A percentile compares a stretch with the other conserved stretches of the same genome.
These are phyloP conservation scores for Myxozyma lipomycoides DNA, from an alignment of 805 yeast genomes.

Conservation along the genomic window DNA sequence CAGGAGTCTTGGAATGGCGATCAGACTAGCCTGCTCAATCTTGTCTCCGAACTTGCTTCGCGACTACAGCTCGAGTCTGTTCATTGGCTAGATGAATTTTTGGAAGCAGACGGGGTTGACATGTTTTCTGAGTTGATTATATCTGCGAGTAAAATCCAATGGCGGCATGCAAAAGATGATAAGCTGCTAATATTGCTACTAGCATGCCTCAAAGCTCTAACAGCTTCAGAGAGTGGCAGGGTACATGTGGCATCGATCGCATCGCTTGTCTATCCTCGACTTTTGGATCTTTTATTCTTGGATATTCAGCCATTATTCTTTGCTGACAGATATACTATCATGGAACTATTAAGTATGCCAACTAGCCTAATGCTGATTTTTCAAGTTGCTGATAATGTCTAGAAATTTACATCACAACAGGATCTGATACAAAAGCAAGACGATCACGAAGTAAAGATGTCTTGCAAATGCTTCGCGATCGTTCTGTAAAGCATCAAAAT, in stretches of 20 bases:
- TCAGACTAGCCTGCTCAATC: too few relatives aligned
- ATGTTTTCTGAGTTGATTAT: not conserved
- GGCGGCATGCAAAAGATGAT: constrained; percentile 19
- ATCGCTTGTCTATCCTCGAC: constrained; percentile 6
- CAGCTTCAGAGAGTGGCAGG: constrained; percentile 9
- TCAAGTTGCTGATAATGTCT: too few relatives aligned
- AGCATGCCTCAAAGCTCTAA: constrained; percentile 9
- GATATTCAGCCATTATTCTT: constrained; percentile 18
- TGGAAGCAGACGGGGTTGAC: constrained; percentile 15
- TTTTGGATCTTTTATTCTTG: constrained; percentile 11
- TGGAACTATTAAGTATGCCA: constrained; percentile 5
- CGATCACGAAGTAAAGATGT: not conserved
- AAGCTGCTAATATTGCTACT: constrained; percentile 7
- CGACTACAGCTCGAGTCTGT: constrained; percentile 11
- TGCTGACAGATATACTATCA: constrained; percentile 9
- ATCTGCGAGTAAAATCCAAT: constrained; percentile 2
- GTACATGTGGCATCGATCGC: constrained; percentile 7
- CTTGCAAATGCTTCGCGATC: constrained; percentile 15
- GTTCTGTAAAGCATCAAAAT: too few relatives aligned
- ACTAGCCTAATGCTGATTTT: too few relatives aligned
- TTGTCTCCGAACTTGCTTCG: too few relatives aligned
- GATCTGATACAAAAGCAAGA: constrained; percentile 11
- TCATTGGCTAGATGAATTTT: constrained; percentile 12
- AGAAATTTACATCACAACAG: not conserved
- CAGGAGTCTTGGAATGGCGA: too few relatives aligned